Conservation (phyloP, 768 basidiomycete species). For the Tylopilus felleus region DNA sequence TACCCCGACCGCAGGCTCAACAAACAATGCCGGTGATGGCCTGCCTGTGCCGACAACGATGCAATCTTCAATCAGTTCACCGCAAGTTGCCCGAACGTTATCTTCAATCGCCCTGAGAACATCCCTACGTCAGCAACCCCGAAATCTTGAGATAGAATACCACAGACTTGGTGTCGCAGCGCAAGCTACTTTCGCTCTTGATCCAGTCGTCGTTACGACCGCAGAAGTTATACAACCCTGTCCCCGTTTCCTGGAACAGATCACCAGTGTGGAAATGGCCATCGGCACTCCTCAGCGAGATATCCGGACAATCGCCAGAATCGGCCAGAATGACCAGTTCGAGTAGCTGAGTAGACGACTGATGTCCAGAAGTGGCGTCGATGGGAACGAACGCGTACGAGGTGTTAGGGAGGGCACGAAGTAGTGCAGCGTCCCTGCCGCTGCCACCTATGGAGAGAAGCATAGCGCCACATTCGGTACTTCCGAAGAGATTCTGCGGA, state of each 20-base stretch:
- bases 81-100: constrained; percentile 66
- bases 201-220: constrained; percentile 86
- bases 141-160: background rate
- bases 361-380: constrained; percentile 43
- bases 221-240: constrained; percentile 59
- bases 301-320: constrained; percentile 68
- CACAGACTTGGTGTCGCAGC: constrained; percentile 70
- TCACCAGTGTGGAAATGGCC: constrained; percentile 81
- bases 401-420: constrained; percentile 58
- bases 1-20: constrained; percentile 57
- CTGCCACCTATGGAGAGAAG: constrained; percentile 55
- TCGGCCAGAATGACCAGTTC: constrained; percentile 68
- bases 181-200: constrained; percentile 72
- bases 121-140: constrained; percentile 8
- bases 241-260: constrained; percentile 60
- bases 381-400: constrained; percentile 67
- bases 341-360: constrained; percentile 52
- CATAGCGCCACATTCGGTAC: constrained; percentile 77
- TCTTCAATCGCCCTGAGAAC: constrained; percentile 66
- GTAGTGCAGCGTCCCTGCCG: constrained; percentile 48
- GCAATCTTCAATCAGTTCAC: constrained; percentile 58
- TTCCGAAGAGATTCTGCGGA: constrained; percentile 71
- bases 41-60: constrained; percentile 75
- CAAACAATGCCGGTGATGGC: constrained; percentile 72
- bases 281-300: constrained; percentile 53